Percentiles rank a stretch among this genome's conserved stretches.
These are phyloP conservation scores for Tulasnella sp. DNA, from an alignment of 768 basidiomycete genomes.

Conservation along the genomic window DNA sequence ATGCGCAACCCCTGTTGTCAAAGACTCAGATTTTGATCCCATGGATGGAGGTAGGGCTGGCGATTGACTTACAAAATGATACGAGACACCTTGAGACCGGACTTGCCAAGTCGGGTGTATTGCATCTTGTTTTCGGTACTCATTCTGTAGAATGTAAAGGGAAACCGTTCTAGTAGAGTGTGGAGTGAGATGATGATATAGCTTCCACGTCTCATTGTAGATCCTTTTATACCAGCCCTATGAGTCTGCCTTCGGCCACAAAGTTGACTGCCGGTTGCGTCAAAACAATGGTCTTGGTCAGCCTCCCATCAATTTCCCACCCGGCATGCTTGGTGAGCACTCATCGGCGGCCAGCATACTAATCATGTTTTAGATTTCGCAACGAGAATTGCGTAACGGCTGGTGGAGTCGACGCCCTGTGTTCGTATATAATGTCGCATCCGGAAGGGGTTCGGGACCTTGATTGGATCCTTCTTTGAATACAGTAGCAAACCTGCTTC, in stretches of 20 bases:
- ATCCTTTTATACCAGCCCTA: neutral
- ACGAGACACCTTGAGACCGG: conserved; percentile 5
- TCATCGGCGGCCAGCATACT: neutral
- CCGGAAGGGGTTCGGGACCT: too few species aligned
- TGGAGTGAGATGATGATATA: too few species aligned
- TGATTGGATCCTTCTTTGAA: too few species aligned
- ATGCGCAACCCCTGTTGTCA: neutral
- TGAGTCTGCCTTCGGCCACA: neutral
- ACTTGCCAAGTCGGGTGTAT: conserved; percentile 2
- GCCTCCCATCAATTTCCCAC: neutral
- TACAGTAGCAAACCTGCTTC: too few species aligned
- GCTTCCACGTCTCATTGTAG: too few species aligned
- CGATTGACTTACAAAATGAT: too few species aligned
- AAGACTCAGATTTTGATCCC: neutral
- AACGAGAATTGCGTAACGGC: too few species aligned
- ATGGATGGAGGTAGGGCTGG: too few species aligned
- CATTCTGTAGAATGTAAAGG: too few species aligned
- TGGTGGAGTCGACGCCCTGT: too few species aligned
- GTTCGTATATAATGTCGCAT: too few species aligned
- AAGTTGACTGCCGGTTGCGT: neutral
- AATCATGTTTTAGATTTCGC: neutral
- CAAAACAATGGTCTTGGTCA: neutral
- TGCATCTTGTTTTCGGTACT: neutral
- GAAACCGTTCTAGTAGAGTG: too few species aligned
- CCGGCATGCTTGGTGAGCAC: neutral